These are phyloP conservation scores for Leccinum sublutescens DNA, from an alignment of 768 basidiomycete species.

Conservation along the genomic window DNA sequence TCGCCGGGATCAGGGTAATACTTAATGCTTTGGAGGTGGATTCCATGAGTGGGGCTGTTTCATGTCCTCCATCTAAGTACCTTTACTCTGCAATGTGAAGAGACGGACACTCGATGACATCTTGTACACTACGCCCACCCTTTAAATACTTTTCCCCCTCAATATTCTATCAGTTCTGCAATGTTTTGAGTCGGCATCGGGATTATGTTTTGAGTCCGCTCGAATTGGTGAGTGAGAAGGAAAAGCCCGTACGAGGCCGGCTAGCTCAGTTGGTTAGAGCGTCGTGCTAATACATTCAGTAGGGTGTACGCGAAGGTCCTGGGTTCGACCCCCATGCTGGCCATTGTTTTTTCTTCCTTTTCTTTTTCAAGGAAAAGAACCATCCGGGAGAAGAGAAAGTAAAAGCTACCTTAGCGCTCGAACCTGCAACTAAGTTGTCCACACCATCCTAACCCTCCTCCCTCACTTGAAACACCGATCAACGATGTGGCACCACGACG, in stretches of 20 bases:
- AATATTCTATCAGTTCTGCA: neutral
- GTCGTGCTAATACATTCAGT: conserved; percentile 64
- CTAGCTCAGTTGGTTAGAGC: conserved; percentile 95
- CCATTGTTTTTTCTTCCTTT: conserved; percentile 20
- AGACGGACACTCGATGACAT: neutral
- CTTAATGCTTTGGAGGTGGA: neutral
- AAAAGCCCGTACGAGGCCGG: conserved; percentile 46
- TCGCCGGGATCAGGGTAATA: neutral
- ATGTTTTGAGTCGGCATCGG: neutral
- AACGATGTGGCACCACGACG: too few relatives aligned
- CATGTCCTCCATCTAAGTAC: neutral
- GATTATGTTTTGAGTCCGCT: neutral
- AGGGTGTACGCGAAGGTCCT: conserved; percentile 36
- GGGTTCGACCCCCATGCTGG: conserved; percentile 43
- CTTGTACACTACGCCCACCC: conserved; percentile 19
- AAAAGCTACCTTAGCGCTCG: conserved; percentile 57
- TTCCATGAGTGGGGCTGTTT: neutral
- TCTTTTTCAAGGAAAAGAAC: neutral
- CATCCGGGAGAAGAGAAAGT: neutral
- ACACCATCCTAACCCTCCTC: too few relatives aligned
- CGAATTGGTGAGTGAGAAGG: neutral
- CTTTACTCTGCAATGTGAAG: neutral
- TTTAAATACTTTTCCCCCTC: conserved; percentile 4
- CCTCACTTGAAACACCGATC: too few relatives aligned
- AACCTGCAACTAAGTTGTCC: conserved; percentile 53